phyloP scores from a whole-genome alignment of 2,329 filamentous ascomycete species.

The Xylaria sp. region DNA sequence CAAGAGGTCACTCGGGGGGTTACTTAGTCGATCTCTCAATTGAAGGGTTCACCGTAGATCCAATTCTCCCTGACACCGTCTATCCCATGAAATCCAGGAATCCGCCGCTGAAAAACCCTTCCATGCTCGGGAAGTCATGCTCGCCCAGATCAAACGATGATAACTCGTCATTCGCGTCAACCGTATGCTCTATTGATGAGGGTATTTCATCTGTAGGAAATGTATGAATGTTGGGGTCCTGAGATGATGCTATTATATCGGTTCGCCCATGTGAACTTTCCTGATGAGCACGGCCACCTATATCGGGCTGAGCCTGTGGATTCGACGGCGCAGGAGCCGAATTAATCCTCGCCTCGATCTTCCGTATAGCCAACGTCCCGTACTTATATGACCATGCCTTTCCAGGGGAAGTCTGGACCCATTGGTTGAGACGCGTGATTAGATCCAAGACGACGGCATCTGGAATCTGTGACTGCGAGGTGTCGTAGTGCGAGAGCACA shows the following conservation, averaged over 20 bases:
- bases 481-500: slow-evolving; percentile 48
- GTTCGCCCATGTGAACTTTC: background rate
- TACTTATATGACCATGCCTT: slow-evolving; percentile 50
- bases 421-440: slow-evolving; percentile 46
- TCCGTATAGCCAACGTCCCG: slow-evolving; percentile 44
- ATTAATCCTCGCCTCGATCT: slow-evolving; percentile 45
- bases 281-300: background rate
- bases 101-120: slow-evolving; percentile 49
- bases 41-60: no score
- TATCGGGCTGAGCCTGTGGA: slow-evolving; percentile 4
- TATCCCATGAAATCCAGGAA: slow-evolving; percentile 47
- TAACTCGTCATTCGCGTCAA: slow-evolving; percentile 32
- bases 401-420: slow-evolving; percentile 46
- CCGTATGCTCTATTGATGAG: slow-evolving; percentile 23
- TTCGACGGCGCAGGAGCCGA: slow-evolving; percentile 11
- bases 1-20: no score
- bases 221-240: background rate
- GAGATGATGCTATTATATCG: background rate
- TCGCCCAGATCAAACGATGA: slow-evolving; percentile 40
- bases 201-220: slow-evolving; percentile 29
- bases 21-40: no score
- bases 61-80: no score
- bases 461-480: slow-evolving; percentile 46
- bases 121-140: slow-evolving; percentile 48
- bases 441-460: slow-evolving; percentile 44